Conservation (phyloP, 768 basidiomycete species). For the Coprinopsis marcescibilis region DNA sequence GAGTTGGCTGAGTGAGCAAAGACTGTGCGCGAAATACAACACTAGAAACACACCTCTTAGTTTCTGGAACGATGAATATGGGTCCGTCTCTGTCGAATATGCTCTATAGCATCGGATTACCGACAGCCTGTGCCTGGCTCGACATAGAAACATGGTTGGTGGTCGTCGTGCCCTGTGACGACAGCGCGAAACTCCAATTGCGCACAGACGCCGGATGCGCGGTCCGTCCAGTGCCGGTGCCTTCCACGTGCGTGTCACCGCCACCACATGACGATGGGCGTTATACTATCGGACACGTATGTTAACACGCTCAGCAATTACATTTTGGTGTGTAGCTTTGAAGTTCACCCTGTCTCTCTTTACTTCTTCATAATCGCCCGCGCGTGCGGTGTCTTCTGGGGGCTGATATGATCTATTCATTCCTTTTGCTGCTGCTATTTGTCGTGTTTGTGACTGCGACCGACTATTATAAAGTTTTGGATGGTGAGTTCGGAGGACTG, state of each 20-base stretch:
- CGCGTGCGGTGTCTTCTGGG: conserved; percentile 11
- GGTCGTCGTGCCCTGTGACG: not conserved
- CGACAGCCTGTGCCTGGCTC: not conserved
- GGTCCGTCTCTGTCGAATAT: conserved; percentile 4
- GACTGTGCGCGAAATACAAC: not conserved
- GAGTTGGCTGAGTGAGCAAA: not conserved
- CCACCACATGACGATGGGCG: not conserved
- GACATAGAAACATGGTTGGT: conserved; percentile 9
- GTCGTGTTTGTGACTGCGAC: conserved; percentile 43
- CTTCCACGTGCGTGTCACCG: no score
- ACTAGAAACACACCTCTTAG: conserved; percentile 28
- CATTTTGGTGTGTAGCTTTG: not conserved
- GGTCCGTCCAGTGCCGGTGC: no score
- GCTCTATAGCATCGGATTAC: not conserved
- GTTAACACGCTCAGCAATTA: conserved; percentile 13
- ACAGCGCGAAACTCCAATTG: no score
- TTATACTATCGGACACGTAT: conserved; percentile 23
- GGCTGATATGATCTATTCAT: conserved; percentile 28
- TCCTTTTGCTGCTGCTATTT: conserved; percentile 33
- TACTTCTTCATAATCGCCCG: conserved; percentile 11
- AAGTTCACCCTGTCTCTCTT: conserved; percentile 5
- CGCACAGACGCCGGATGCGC: no score
- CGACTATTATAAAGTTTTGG: conserved; percentile 80
- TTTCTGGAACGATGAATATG: conserved; percentile 27
- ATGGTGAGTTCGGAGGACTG: conserved; percentile 49